Evolutionary conservation across 2,329 filamentous ascomycete species (phyloP).

Genomic region (Xenosphaeropsis pyriputrescens): DNA sequence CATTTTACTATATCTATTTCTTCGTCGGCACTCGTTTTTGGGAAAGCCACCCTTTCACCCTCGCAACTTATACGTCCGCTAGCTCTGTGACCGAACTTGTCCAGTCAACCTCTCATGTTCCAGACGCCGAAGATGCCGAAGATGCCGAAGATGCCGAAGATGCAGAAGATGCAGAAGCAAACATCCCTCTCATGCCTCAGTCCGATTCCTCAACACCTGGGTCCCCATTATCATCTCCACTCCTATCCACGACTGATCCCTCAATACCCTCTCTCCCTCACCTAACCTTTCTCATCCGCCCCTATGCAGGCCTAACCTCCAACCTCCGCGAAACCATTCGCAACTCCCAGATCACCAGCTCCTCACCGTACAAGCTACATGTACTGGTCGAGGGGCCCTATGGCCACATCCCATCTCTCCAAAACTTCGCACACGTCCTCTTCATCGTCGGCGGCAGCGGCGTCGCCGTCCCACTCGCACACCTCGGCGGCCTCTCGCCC

Average conservation of each 20-base stretch:
- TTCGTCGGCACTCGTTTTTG: constrained; percentile 26
- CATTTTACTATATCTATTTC: constrained; percentile 34
- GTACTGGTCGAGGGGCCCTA: constrained; percentile 29
- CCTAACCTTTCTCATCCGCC: constrained; percentile 29
- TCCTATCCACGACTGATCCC: background rate
- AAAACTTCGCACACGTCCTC: constrained; percentile 22
- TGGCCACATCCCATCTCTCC: constrained; percentile 22
- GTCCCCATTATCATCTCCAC: background rate
- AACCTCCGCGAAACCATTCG: constrained; percentile 19
- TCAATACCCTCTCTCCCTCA: too few species aligned
- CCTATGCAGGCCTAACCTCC: constrained; percentile 33
- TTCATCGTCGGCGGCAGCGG: constrained; percentile 31
- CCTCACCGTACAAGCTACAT: constrained; percentile 9
- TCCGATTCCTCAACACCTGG: background rate
- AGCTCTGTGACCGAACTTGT: too few species aligned
- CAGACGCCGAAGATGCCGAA: background rate
- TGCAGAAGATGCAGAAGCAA: background rate
- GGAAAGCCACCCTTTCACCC: constrained; percentile 35
- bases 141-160: background rate
- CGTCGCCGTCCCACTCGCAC: constrained; percentile 26
- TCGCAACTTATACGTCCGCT: constrained; percentile 15
- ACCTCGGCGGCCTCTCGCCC: constrained; percentile 12
- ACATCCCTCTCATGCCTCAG: background rate
- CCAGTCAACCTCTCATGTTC: background rate
- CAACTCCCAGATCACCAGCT: constrained; percentile 14